These are phyloP conservation scores for Eremomyces bilateralis DNA, from an alignment of 495 filamentous ascomycete genomes.

Conservation along the genomic window DNA sequence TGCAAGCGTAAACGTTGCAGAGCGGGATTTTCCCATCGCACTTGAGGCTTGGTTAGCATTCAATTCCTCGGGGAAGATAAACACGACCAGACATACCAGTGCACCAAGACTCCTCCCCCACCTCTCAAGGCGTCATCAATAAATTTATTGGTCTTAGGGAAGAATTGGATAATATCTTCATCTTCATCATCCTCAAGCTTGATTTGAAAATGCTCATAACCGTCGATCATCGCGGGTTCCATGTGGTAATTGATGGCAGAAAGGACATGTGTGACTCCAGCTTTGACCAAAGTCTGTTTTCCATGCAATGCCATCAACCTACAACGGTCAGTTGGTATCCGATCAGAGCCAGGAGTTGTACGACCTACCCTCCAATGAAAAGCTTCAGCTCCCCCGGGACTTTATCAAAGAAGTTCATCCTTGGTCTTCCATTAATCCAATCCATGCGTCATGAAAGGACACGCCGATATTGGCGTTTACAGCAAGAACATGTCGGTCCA, in stretches of 20 bases:
- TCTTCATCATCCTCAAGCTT: constrained; percentile 76
- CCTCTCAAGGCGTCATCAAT: constrained; percentile 53
- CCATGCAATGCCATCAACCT: constrained; percentile 60
- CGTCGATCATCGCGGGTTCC: constrained; percentile 28
- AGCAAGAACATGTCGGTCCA: no score
- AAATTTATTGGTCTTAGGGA: constrained; percentile 54
- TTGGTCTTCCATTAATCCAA: no score
- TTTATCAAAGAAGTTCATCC: constrained; percentile 23
- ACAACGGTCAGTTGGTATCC: no score
- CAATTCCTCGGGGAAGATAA: no score
- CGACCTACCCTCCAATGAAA: constrained; percentile 67
- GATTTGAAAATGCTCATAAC: constrained; percentile 50
- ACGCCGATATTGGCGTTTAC: no score
- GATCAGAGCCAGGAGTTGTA: no score
- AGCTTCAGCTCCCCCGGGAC: constrained; percentile 50
- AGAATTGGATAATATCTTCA: constrained; percentile 62
- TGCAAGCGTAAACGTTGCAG: constrained; percentile 61
- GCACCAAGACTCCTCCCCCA: constrained; percentile 46
- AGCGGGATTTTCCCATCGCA: constrained; percentile 91
- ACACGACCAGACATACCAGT: constrained; percentile 33
- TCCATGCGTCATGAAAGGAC: no score
- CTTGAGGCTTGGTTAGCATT: no score
- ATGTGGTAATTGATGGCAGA: constrained; percentile 47
- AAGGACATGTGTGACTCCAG: constrained; percentile 76
- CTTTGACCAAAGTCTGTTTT: constrained; percentile 38